phyloP scores from a whole-genome alignment of 2,329 filamentous ascomycete species.

The Huntiella abstrusa region DNA sequence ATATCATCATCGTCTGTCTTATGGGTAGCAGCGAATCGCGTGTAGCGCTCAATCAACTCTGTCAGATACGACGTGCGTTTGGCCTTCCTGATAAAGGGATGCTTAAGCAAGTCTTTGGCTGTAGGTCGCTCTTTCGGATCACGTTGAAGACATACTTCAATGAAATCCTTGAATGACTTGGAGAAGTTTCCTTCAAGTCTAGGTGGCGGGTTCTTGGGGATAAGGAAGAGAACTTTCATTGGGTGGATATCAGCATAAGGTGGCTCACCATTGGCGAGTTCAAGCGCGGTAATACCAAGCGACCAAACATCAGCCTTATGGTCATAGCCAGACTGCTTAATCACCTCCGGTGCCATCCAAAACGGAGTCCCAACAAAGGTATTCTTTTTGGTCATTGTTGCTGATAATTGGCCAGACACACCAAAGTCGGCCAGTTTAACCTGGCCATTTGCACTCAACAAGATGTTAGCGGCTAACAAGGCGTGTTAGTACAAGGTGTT shows the following conservation, averaged over 20 bases:
- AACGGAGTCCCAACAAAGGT: conserved; percentile 97
- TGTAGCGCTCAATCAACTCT: conserved; percentile 80
- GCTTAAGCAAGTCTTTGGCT: conserved; percentile 70
- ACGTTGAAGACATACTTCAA: conserved; percentile 66
- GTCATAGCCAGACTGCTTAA: conserved; percentile 95
- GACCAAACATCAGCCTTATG: conserved; percentile 98
- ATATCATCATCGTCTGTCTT: conserved; percentile 46
- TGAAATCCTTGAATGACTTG: conserved; percentile 67
- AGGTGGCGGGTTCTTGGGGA: conserved; percentile 84
- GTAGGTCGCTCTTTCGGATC: conserved; percentile 79
- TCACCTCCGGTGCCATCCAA: conserved; percentile 99
- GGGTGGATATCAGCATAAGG: conserved; percentile 94
- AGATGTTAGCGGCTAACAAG: conserved; percentile 64
- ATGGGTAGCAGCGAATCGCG: conserved; percentile 68
- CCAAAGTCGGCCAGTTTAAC: conserved; percentile 96
- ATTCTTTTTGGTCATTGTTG: conserved; percentile 99
- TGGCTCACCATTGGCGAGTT: conserved; percentile 78
- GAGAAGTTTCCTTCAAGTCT: conserved; percentile 64
- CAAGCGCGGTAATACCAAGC: conserved; percentile 80
- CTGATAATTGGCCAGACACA: conserved; percentile 85
- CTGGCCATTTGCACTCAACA: conserved; percentile 77
- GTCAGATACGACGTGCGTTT: conserved; percentile 96
- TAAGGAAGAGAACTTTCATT: conserved; percentile 95
- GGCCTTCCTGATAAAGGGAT: conserved; percentile 75
- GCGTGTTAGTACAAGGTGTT: background rate